Evolutionary conservation across 441 rosid species (phyloP), one percentile per base, ranked within the genome.

Genomic region (Capsella rubella): DNA sequence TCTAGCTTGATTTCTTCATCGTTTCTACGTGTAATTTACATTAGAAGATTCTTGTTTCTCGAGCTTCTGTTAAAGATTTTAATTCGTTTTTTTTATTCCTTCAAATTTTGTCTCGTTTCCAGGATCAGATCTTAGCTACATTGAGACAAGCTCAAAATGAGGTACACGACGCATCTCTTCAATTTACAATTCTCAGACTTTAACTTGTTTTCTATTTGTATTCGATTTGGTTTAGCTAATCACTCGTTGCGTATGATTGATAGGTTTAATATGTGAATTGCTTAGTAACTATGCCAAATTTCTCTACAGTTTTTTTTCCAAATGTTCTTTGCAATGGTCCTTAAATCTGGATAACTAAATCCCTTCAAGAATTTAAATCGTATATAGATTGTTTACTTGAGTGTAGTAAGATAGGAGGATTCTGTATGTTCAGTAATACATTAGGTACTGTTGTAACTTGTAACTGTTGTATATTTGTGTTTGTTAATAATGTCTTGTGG

Each of bases 141-240:
- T 47, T 53, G 64, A 75, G 61, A 51, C 40, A 7, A 39, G 14
- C 58, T 53, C 74, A 75, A 52, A 6, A 76, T 76, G 75, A 70
- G 75, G 79, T 76, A 69, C 32, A 0, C 51, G 12, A 29, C 3
- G 0, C 67, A 10, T 67, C 73, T 58, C 47, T 58, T 59, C 9
- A 35, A 65, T 47, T 28, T 32, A 45, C 15, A 55, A 8, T 43
- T 64, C 4, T 50, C 2, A 6, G 27, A n/a, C 8, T 27, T 61
- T 1, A 34, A 6, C 1, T 25, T 6, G 1, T 9, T 1, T 29
- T 42, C 35, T 42, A 34, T 13, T 14, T 18, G 32, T 14, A 45
- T 21, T 42, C n/a, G 4, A 50, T 34, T 49, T 71, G 50, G 32
- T 51, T 50, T 16, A 15, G 25, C 4, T 13, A 8, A 53, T 52